phyloP scores from a whole-genome alignment of 2,329 filamentous ascomycete genomes.

The Botrytis medusae region DNA sequence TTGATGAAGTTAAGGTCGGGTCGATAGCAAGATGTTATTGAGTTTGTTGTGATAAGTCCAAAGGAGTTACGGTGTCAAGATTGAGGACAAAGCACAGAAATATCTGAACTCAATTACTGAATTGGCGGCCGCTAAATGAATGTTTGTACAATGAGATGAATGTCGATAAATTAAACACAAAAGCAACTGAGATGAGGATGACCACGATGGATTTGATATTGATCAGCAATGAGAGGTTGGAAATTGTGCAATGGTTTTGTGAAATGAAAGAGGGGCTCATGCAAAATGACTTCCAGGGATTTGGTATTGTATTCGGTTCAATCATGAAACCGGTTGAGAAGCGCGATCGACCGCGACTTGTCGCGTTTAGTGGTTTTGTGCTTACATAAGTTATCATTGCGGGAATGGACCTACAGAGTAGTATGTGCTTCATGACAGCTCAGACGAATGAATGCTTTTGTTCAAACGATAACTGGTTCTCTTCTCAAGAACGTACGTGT shows the following conservation, averaged over 20 bases:
- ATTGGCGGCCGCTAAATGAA: background rate
- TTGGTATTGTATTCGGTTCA: background rate
- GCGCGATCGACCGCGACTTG: constrained; percentile 6
- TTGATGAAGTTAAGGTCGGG: background rate
- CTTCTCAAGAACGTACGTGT: background rate
- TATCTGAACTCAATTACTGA: background rate
- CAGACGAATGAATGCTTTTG: background rate
- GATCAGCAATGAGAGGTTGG: background rate
- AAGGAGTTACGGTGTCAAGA: background rate
- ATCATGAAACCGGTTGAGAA: background rate
- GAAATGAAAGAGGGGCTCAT: constrained; percentile 16
- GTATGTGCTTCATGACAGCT: background rate
- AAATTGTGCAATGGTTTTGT: constrained; percentile 4
- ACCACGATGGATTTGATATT: background rate
- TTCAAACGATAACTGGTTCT: background rate
- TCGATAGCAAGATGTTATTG: background rate
- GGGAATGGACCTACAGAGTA: background rate
- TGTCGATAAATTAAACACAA: background rate
- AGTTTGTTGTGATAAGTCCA: background rate
- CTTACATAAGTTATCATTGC: constrained; percentile 3
- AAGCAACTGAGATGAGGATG: background rate
- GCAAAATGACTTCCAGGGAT: background rate
- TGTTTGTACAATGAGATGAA: background rate
- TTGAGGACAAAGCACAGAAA: background rate
- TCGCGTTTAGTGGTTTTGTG: constrained; percentile 4